phyloP scores from a whole-genome alignment of 2,329 filamentous ascomycete species.

The Aureobasidium sp. region DNA sequence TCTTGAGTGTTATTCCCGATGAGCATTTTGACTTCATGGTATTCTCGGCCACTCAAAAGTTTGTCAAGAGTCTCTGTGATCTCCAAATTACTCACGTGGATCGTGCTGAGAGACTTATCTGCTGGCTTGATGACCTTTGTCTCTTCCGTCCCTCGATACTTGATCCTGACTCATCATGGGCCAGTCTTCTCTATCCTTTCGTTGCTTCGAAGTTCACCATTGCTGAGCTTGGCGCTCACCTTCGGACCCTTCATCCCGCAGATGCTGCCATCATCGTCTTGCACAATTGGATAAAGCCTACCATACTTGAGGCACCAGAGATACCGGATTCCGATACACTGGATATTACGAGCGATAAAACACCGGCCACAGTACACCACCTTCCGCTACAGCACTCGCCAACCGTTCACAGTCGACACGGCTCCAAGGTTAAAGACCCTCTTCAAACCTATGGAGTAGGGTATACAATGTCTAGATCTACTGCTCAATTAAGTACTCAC shows the following conservation, averaged over 20 bases:
- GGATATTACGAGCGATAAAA: not conserved
- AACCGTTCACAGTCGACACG: not conserved
- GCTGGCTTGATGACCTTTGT: not conserved
- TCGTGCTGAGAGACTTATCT: not conserved
- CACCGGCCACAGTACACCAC: not conserved
- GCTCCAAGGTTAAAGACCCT: not conserved
- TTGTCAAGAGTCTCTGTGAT: not conserved
- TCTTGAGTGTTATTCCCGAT: not conserved
- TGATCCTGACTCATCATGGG: not conserved
- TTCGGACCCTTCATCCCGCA: not conserved
- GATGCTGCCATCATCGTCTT: not conserved
- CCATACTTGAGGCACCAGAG: conserved; percentile 13
- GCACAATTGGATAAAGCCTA: conserved; percentile 1
- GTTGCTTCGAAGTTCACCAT: not conserved
- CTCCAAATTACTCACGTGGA: not conserved
- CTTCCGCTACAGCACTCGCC: not conserved
- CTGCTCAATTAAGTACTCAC: not conserved
- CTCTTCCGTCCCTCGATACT: not conserved
- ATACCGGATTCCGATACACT: not conserved
- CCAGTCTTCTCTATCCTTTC: not conserved
- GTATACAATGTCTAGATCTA: not conserved
- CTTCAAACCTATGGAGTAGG: not conserved
- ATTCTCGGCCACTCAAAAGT: not conserved
- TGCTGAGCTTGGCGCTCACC: not conserved
- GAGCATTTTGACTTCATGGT: not conserved